Conservation (phyloP, 2,329 filamentous ascomycete genomes). For the Hansfordia pulvinata region DNA sequence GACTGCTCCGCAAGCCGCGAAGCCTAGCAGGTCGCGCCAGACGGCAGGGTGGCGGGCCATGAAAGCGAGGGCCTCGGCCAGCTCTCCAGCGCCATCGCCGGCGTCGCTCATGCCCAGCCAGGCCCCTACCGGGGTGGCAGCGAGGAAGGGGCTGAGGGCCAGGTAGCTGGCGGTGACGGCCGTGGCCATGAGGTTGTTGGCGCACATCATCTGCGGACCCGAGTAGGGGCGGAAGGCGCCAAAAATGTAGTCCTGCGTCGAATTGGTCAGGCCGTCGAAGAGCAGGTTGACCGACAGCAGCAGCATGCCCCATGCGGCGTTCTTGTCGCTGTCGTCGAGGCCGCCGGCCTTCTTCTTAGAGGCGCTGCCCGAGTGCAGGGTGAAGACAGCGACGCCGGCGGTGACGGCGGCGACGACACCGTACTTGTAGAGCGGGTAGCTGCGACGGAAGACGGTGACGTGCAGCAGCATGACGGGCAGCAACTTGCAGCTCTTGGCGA, state of each 20-base stretch:
- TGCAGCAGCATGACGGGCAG: conserved; percentile 98
- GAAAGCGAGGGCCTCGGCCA: conserved; percentile 68
- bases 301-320: conserved; percentile 65
- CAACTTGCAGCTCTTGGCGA: conserved; percentile 96
- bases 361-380: conserved; percentile 58
- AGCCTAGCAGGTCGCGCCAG: conserved; percentile 78
- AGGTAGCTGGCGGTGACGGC: conserved; percentile 66
- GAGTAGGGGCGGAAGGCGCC: conserved; percentile 63
- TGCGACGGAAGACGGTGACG: conserved; percentile 76
- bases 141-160: conserved; percentile 66
- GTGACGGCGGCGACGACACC: conserved; percentile 85
- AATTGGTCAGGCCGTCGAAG: conserved; percentile 92
- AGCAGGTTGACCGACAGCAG: conserved; percentile 81
- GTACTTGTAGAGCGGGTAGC: conserved; percentile 95
- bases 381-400: conserved; percentile 86
- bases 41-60: conserved; percentile 68
- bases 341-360: conserved; percentile 25
- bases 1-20: conserved; percentile 78
- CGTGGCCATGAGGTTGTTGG: conserved; percentile 82
- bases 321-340: conserved; percentile 33
- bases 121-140: conserved; percentile 47
- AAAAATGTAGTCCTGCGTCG: conserved; percentile 93
- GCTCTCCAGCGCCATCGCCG: conserved; percentile 59
- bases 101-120: conserved; percentile 54
- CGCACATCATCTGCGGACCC: conserved; percentile 99